Evolutionary conservation across 768 basidiomycete genomes (phyloP), one percentile per base, ranked within the genome.

Genomic region (Mycena indigotica): DNA sequence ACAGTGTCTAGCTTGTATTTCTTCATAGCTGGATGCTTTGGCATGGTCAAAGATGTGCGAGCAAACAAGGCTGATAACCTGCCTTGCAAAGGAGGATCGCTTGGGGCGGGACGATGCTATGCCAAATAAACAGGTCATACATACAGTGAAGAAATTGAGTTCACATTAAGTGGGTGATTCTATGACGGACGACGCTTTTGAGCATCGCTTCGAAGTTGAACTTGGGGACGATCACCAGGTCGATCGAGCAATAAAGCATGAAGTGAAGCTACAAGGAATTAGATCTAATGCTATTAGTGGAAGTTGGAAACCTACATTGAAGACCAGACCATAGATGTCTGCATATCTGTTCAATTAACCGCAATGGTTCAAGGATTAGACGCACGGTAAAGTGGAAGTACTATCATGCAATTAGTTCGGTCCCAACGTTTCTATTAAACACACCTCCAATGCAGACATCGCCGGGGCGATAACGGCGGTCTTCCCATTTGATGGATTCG

Each of bases 291-390:
- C 46, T 15, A n/a, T n/a, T n/a, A n/a, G n/a, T n/a, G n/a, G n/a
- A 51, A 19, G 28, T 15, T 39, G 38, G 4, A 41, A 21, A 67
- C 77, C 60, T 51, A 85, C 81, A 68, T 81, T 84, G 56, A 86
- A 79, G 19, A 86, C 78, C 23, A 88, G 67, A 16, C 87, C 87
- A 67, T 87, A 89, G 6, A 88, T 87, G 64, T 89, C 87, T 78
- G 44, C 28, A 4, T 5, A 15, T 10, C n/a, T 46, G 26, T 56
- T 75, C 54, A 3, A 23, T 26, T 19, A 32, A 46, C 29, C 3
- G 25, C 10, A 35, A 8, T 35, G 32, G 8, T 2, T 35, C 49
- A 28, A 21, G 35, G 12, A 30, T 15, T 48, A 46, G 45, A 69
- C 83, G 68, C 66, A 87, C 85, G 86, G 67, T 83, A 87, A 8